Evolutionary conservation across 371 early-diverging fungal genomes (phyloP).

Genomic region (Mycotypha africana): DNA sequence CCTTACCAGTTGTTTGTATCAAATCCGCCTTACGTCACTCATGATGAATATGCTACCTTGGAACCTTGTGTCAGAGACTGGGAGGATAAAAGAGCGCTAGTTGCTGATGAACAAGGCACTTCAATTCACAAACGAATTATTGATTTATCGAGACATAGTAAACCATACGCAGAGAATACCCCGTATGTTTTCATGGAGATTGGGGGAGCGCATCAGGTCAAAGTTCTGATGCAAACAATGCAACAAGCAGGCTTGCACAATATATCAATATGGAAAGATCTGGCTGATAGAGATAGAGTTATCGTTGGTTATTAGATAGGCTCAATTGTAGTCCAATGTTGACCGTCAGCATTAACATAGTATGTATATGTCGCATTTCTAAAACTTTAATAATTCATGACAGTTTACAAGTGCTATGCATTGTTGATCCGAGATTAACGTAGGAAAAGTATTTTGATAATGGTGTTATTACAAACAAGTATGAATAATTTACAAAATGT

Average conservation of each 20-base stretch:
- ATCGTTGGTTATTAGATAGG: slow-evolving; percentile 37
- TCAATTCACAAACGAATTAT: slow-evolving; percentile 61
- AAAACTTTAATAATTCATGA: neutral
- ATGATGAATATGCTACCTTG: slow-evolving; percentile 57
- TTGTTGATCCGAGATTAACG: neutral
- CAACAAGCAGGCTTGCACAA: slow-evolving; percentile 41
- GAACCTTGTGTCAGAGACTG: slow-evolving; percentile 73
- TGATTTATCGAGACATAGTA: slow-evolving; percentile 21
- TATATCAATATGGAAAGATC: slow-evolving; percentile 67
- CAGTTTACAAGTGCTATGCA: too few species aligned
- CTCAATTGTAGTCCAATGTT: too few species aligned
- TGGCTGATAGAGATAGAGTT: slow-evolving; percentile 60
- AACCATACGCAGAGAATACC: slow-evolving; percentile 20
- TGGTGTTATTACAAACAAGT: neutral
- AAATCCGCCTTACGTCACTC: slow-evolving; percentile 92
- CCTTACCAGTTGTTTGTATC: slow-evolving; percentile 65
- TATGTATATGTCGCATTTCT: neutral
- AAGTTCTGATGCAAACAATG: slow-evolving; percentile 33
- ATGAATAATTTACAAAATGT: neutral
- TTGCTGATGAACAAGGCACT: slow-evolving; percentile 67
- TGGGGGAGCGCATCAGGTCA: slow-evolving; percentile 67
- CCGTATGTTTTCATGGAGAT: slow-evolving; percentile 79
- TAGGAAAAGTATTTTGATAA: neutral
- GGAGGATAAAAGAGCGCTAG: slow-evolving; percentile 83
- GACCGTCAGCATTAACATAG: too few species aligned